Evolutionary conservation across 1,139 yeast genomes (phyloP), one percentile per base, ranked within the genome.

Genomic region (Arxiozyma slooffiae): DNA sequence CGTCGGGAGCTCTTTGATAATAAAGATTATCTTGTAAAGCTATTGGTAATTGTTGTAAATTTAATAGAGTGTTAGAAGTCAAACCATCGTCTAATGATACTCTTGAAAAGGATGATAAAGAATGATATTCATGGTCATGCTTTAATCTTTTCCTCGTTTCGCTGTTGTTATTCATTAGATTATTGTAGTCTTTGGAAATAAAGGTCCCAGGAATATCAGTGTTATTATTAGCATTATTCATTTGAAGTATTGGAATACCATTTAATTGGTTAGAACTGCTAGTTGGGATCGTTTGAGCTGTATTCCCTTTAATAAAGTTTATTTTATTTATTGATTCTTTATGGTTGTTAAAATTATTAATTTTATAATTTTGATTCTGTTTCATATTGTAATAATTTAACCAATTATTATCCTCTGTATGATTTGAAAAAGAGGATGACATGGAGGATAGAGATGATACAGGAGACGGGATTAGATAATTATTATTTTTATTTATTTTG

Each of bases 391-490:
- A 2, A 7, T 14, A 30, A 30, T 30, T 30, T 30, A 6, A 30
- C 14, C 11, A 30, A 30, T 30, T 43, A 18, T 49, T 46, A 24
- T 45, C 50, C 30, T 51, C 55, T 47, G 49, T 47, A 21, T 43
- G 30, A 17, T 52, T 49, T 5, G 51, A 47, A 30, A n/a, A 9
- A 30, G 3, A 14, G 6, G 36, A 30, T 2, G 36, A 30, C 7
- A 30, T 6, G 14, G 36, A 30, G n/a, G 36, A 30, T 30, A 11
- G 14, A 11, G 36, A 30, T 30, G 36, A 30, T 30, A 30, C 36
- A 18, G 53, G 53, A 4, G 55, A 52, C 16, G 52, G 53, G 16
- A 50, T 38, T 41, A 34, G 41, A 16, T 39, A 39, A 21, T 26
- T 20, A 20, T 21, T 16, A 5, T n/a, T n/a, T n/a, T 34, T 22